Evolutionary conservation across 495 filamentous ascomycete species (phyloP).

Genomic region (Penicillium malachiteum): DNA sequence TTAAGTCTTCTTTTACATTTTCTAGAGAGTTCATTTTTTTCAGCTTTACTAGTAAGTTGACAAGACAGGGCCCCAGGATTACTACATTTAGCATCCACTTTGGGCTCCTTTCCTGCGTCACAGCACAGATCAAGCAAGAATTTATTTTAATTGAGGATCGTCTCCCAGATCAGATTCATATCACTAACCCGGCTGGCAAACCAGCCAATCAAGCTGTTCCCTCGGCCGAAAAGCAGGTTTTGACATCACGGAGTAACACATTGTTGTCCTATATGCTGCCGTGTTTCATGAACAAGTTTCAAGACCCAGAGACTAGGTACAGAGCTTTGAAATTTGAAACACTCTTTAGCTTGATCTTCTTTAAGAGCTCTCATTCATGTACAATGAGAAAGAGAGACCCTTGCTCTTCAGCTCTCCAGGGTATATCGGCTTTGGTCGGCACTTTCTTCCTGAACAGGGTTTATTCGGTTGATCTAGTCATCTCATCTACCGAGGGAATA

Average conservation of each 20-base stretch:
- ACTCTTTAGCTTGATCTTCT: not conserved
- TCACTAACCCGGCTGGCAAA: slow-evolving; percentile 20
- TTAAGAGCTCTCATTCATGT: not conserved
- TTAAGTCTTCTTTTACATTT: not conserved
- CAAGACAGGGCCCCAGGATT: not conserved
- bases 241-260: slow-evolving; percentile 7
- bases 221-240: slow-evolving; percentile 28
- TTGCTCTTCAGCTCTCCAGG: too few species aligned
- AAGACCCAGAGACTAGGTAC: slow-evolving; percentile 5
- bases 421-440: too few species aligned
- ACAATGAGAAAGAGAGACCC: too few species aligned
- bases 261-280: slow-evolving; percentile 6
- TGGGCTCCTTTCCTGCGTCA: not conserved
- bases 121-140: not conserved
- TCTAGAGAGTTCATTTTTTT: not conserved
- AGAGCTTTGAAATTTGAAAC: not conserved
- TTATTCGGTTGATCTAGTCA: too few species aligned
- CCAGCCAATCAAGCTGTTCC: slow-evolving; percentile 23
- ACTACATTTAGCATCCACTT: not conserved
- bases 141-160: not conserved
- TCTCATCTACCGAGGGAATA: too few species aligned
- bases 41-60: too few species aligned
- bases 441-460: too few species aligned
- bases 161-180: slow-evolving; percentile 1
- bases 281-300: slow-evolving; percentile 7